These are phyloP conservation scores for Lippia alba DNA, from an alignment of 305 asterid genomes.

Conservation along the genomic window DNA sequence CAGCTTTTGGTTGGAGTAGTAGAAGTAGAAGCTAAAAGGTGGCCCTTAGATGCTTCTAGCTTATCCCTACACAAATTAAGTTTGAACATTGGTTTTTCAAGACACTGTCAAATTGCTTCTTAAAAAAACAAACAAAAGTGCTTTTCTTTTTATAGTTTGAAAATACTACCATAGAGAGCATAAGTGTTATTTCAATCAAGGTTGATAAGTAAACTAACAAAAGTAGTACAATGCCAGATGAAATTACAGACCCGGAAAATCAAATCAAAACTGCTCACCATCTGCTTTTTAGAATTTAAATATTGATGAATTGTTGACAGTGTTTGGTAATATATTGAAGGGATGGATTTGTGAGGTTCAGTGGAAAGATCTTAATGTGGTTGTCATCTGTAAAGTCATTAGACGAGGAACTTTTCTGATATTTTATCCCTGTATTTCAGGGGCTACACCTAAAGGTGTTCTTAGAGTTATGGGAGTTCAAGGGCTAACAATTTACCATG, in stretches of 20 bases:
- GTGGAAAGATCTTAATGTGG: constrained; percentile 3
- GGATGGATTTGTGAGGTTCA: neutral
- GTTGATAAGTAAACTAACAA: too few species aligned
- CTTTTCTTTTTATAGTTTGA: too few species aligned
- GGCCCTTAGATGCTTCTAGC: too few species aligned
- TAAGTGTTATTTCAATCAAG: too few species aligned
- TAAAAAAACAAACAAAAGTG: too few species aligned
- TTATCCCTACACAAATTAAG: too few species aligned
- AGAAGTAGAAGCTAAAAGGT: too few species aligned
- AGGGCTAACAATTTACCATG: constrained; percentile 96
- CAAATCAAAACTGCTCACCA: constrained; percentile 8
- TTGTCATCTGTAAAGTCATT: constrained; percentile 2
- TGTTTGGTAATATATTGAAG: constrained; percentile 17
- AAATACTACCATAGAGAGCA: too few species aligned
- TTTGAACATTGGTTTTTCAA: too few species aligned
- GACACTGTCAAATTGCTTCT: too few species aligned
- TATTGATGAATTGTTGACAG: constrained; percentile 8
- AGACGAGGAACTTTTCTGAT: constrained; percentile 8
- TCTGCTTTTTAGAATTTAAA: constrained; percentile 18
- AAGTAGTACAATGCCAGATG: too few species aligned
- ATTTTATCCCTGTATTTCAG: constrained; percentile 44
- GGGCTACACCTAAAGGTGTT: constrained; percentile 98
- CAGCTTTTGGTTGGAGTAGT: too few species aligned
- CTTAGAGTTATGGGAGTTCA: constrained; percentile 99
- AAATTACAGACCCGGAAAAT: neutral